Evolutionary conservation across 2,329 filamentous ascomycete genomes (phyloP), one percentile per base, ranked within the genome.

Genomic region (Cordyceps farinosa): DNA sequence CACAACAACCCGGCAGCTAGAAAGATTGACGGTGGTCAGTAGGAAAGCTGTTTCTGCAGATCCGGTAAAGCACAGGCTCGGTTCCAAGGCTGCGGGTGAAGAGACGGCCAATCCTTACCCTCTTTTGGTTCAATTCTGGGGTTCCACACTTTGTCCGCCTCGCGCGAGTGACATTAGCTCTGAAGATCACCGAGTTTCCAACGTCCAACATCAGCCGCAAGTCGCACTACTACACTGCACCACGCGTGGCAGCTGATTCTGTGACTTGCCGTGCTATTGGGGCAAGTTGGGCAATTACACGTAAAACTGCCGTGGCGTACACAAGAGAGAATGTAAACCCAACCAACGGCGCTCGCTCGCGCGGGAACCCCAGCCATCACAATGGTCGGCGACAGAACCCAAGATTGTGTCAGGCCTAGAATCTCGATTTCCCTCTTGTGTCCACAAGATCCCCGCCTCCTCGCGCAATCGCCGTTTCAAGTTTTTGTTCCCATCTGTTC

Each of bases 181-280:
- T 56, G 53, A 58, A 50, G 55, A 58, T 50, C 44, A 30, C 10
- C 45, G 38, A 11, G 22, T 22, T 22, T 30, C 11, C 45, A 48
- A 29, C 13, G 5, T 38, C 45, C 30, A 58, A 29, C 55, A 50
- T 50, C 44, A 58, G 56, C 56, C 45, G 54, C 54, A 45, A 22
- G 17, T 40, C 51, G 9, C 51, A 40, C 30, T 22, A 22, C 22
- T 34, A 6, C 51, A 40, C 34, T 3, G 10, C 8, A 22, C n/a
- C n/a, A 1, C n/a, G 5, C 45, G 45, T 48, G 45, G 11, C 29
- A 51, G 48, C 48, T 51, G n/a, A 51, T 51, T 51, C 34, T 15
- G 48, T 51, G 48, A 29, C 48, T 29, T 32, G 48, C 48, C 13
- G 22, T 22, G 22, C 22, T 15, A 10, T 51, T 17, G 30, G 29